Evolutionary conservation across 225 moss, liverwort and hornwort species (phyloP).

Genomic region (Marchantia polymorpha): DNA sequence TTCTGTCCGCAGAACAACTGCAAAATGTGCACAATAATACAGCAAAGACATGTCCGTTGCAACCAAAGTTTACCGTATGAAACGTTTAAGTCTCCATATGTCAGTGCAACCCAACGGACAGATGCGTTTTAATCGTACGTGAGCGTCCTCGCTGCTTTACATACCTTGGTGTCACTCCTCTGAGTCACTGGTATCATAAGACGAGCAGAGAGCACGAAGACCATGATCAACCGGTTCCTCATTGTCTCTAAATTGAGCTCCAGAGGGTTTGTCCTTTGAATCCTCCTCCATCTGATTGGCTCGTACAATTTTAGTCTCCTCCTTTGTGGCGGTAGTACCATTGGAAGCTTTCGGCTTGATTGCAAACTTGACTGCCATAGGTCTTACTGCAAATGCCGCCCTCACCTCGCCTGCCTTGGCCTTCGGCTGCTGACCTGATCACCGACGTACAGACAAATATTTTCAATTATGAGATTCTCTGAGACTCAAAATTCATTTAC

Average conservation of each 20-base stretch:
- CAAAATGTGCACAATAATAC: no score
- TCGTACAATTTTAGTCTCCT: background rate
- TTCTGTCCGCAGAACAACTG: no score
- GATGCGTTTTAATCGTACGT: no score
- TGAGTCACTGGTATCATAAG: slow-evolving; percentile 35
- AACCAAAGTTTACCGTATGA: no score
- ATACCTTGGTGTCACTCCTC: slow-evolving; percentile 20
- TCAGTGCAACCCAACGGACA: no score
- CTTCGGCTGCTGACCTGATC: slow-evolving; percentile 16
- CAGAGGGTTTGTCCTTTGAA: background rate
- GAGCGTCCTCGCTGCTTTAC: background rate
- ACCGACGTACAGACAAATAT: background rate
- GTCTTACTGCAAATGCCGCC: slow-evolving; percentile 22
- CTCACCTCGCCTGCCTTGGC: background rate
- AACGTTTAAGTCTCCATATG: no score
- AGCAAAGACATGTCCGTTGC: no score
- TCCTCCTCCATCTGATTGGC: background rate
- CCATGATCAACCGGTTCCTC: background rate
- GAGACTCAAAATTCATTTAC: no score
- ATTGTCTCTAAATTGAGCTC: background rate
- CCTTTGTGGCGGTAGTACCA: background rate
- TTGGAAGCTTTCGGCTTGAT: slow-evolving; percentile 20
- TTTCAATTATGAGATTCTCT: no score
- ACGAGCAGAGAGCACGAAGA: slow-evolving; percentile 26
- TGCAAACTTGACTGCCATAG: slow-evolving; percentile 23